A percentile compares a stretch with the other conserved stretches of the same genome.
These are phyloP conservation scores for Didymella exigua DNA, from an alignment of 2,329 filamentous ascomycete species.

Conservation along the genomic window DNA sequence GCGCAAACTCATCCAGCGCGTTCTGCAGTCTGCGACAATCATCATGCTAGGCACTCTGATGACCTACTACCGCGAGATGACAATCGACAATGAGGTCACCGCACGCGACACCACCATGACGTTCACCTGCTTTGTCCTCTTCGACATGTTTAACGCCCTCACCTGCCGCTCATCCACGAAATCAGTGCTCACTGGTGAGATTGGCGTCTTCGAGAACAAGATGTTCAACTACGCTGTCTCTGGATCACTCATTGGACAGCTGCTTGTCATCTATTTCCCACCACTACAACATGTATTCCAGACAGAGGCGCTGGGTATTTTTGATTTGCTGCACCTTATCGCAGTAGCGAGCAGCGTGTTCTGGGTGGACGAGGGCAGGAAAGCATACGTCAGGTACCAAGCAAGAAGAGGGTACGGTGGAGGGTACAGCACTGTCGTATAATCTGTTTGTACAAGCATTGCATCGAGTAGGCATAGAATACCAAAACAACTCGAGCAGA, in stretches of 20 bases:
- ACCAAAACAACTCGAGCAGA: background rate
- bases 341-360: slow-evolving; percentile 86
- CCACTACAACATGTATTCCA: slow-evolving; percentile 95
- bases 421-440: slow-evolving; percentile 50
- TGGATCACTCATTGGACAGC: slow-evolving; percentile 81
- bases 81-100: slow-evolving; percentile 78
- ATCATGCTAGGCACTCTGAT: slow-evolving; percentile 93
- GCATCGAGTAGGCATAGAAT: slow-evolving; percentile 11
- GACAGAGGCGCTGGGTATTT: slow-evolving; percentile 79
- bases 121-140: slow-evolving; percentile 97
- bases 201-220: slow-evolving; percentile 81
- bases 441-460: slow-evolving; percentile 18
- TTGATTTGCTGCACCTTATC: slow-evolving; percentile 75
- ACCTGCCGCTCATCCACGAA: slow-evolving; percentile 91
- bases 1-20: slow-evolving; percentile 76
- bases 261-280: slow-evolving; percentile 92
- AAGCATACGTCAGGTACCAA: slow-evolving; percentile 63
- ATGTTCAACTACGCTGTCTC: slow-evolving; percentile 97
- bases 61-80: slow-evolving; percentile 92
- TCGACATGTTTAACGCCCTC: slow-evolving; percentile 99
- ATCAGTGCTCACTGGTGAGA: slow-evolving; percentile 82
- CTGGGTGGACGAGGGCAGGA: slow-evolving; percentile 90
- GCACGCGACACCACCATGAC: slow-evolving; percentile 98
- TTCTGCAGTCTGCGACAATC: slow-evolving; percentile 82
- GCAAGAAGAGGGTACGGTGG: slow-evolving; percentile 39